These are phyloP conservation scores for Tympanopsis confertula DNA, from an alignment of 2,329 filamentous ascomycete species.

Conservation along the genomic window DNA sequence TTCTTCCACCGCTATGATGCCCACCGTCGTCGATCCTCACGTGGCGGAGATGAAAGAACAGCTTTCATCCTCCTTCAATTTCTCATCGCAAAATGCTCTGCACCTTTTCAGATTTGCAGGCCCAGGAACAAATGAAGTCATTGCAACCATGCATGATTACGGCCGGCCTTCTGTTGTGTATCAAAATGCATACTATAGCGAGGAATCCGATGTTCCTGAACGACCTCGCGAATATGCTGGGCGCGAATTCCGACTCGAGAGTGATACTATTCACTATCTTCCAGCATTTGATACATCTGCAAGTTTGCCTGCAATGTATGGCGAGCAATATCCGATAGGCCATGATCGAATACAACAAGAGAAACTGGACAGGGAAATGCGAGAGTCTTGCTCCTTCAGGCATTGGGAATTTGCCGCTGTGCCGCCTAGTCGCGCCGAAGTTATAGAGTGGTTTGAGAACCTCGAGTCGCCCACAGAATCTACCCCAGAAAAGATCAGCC, in stretches of 20 bases:
- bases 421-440: conserved; percentile 62
- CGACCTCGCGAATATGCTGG: conserved; percentile 75
- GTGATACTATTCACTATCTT: conserved; percentile 67
- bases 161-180: conserved; percentile 62
- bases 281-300: conserved; percentile 63
- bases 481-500: conserved; percentile 4
- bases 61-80: too few relatives aligned
- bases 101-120: conserved; percentile 21
- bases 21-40: too few relatives aligned
- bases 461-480: conserved; percentile 11
- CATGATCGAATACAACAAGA: conserved; percentile 40
- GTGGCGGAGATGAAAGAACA: too few relatives aligned
- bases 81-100: too few relatives aligned
- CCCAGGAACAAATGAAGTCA: conserved; percentile 32
- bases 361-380: conserved; percentile 34
- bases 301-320: conserved; percentile 40
- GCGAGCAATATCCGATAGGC: conserved; percentile 31
- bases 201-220: conserved; percentile 71
- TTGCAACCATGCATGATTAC: conserved; percentile 41
- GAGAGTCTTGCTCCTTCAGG: conserved; percentile 46
- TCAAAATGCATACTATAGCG: conserved; percentile 74
- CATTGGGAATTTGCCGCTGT: conserved; percentile 66
- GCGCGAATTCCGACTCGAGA: conserved; percentile 67
- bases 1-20: too few relatives aligned
- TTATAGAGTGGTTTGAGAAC: conserved; percentile 54